phyloP scores from a whole-genome alignment of 768 basidiomycete genomes.

The Obba rivulosa region DNA sequence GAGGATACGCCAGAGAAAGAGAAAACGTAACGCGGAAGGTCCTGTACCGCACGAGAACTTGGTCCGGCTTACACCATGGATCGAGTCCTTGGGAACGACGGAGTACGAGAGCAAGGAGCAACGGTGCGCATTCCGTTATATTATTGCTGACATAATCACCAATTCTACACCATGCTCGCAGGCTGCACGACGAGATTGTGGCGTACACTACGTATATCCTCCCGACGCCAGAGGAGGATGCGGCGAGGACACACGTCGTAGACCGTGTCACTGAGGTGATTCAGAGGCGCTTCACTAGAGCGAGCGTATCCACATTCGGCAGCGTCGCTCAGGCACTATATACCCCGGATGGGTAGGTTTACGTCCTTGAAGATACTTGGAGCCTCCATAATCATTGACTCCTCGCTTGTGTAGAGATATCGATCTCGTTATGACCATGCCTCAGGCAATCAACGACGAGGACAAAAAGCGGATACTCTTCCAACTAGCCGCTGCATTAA shows the following conservation, averaged over 20 bases:
- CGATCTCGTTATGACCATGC: constrained; percentile 46
- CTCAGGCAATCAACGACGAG: constrained; percentile 24
- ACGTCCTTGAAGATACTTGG: neutral
- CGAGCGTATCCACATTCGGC: constrained; percentile 52
- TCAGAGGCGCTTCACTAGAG: constrained; percentile 37
- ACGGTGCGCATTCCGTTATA: constrained; percentile 18
- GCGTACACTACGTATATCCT: constrained; percentile 51
- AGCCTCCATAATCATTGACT: neutral
- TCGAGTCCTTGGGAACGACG: constrained; percentile 18
- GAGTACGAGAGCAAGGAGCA: constrained; percentile 25
- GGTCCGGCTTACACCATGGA: constrained; percentile 17
- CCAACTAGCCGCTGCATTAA: constrained; percentile 43
- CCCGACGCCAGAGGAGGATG: constrained; percentile 48
- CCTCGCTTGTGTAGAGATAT: constrained; percentile 43
- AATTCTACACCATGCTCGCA: constrained; percentile 15
- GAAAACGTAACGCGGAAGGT: neutral
- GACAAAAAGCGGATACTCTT: constrained; percentile 40
- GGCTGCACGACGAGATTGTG: constrained; percentile 61
- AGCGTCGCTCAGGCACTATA: constrained; percentile 56
- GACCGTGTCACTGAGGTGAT: constrained; percentile 41
- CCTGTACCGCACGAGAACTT: neutral
- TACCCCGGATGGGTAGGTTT: constrained; percentile 53
- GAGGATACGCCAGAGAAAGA: neutral
- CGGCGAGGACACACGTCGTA: constrained; percentile 40
- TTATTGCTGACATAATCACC: neutral